Conservation (phyloP, 1,284 basidiomycete genomes). For the Phellopilus nigrolimitatus region DNA sequence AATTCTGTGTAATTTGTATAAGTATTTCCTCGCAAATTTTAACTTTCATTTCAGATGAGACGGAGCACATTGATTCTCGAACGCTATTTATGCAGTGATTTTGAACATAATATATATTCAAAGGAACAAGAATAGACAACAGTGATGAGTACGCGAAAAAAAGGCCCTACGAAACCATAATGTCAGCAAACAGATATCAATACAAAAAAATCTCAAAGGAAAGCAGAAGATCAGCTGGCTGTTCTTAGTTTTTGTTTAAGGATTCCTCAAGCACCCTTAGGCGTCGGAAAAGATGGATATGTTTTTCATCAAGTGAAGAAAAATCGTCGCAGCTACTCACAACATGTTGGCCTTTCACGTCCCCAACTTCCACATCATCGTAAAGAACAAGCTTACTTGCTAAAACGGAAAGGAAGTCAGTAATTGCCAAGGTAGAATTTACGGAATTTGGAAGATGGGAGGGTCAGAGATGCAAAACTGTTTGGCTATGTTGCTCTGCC, state of each 20-base stretch:
- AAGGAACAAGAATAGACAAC: no score
- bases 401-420: background rate
- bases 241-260: slow-evolving; percentile 24
- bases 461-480: slow-evolving; percentile 24
- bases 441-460: background rate
- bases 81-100: no score
- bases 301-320: slow-evolving; percentile 21
- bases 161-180: no score
- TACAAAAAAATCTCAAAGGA: no score
- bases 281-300: slow-evolving; percentile 21
- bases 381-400: background rate
- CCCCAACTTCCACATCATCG: background rate
- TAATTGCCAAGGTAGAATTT: background rate
- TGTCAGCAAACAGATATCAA: no score
- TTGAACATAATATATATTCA: no score
- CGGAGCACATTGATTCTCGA: no score
- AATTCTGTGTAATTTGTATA: background rate
- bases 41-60: no score
- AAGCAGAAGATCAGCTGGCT: slow-evolving; percentile 25
- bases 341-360: background rate
- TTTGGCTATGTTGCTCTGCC: slow-evolving; percentile 25
- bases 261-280: slow-evolving; percentile 19
- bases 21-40: no score
- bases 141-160: no score
- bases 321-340: background rate